Percentiles rank a stretch among this genome's conserved stretches.
Evolutionary conservation across 2,329 filamentous ascomycete species (phyloP).

Genomic region (Ophiocordyceps unilateralis): DNA sequence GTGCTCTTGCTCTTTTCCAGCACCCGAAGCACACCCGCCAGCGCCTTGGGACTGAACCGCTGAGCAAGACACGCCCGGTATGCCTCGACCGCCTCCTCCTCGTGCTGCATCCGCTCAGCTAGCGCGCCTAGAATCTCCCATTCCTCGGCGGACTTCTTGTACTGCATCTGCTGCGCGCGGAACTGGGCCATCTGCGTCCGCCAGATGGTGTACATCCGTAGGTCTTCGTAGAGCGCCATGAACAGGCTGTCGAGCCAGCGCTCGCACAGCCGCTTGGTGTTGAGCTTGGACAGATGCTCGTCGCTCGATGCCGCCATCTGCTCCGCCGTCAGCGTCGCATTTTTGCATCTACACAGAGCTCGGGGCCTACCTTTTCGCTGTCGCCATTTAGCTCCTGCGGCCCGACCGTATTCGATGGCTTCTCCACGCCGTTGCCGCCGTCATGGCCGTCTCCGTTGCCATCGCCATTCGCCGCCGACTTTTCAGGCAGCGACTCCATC

Average conservation of each 20-base stretch:
- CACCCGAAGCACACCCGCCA: constrained; percentile 65
- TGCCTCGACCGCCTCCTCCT: constrained; percentile 80
- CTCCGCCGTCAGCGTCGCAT: constrained; percentile 8
- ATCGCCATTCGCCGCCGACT: constrained; percentile 14
- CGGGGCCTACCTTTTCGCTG: constrained; percentile 53
- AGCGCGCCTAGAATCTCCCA: constrained; percentile 96
- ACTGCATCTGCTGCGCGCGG: constrained; percentile 80
- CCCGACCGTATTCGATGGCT: constrained; percentile 62
- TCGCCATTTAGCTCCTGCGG: constrained; percentile 63
- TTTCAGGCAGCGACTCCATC: not conserved
- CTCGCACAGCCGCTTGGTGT: constrained; percentile 93
- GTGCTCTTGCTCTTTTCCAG: constrained; percentile 67
- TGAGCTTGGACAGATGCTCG: constrained; percentile 71
- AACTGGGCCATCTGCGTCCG: constrained; percentile 95
- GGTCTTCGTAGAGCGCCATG: constrained; percentile 97
- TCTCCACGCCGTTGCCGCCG: constrained; percentile 39
- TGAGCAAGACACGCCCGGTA: constrained; percentile 77
- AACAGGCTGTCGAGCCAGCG: constrained; percentile 97
- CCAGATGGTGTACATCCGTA: constrained; percentile 98
- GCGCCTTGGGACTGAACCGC: constrained; percentile 84
- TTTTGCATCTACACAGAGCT: too few relatives aligned
- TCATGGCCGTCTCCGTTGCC: constrained; percentile 19
- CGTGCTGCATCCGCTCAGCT: constrained; percentile 82
- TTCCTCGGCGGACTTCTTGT: constrained; percentile 91
- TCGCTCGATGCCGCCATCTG: constrained; percentile 44